Base-by-base conservation (phyloP, 140 eudicot genomes). In the Oenanthe javanica region DNA sequence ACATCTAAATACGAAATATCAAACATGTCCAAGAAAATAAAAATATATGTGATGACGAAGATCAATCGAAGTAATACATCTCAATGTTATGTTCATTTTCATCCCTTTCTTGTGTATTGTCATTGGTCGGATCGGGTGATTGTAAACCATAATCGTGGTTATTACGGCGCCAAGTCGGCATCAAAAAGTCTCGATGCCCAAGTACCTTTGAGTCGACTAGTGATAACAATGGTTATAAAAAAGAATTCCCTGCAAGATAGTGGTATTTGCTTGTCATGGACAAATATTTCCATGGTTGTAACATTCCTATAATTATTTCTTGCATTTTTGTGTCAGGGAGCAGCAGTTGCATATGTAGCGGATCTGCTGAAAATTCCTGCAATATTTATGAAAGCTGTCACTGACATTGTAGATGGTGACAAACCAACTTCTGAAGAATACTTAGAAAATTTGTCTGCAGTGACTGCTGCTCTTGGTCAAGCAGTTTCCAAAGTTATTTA, bases 391-490 rank as follows among this genome's bases (percentile, higher is more conserved):
- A 90, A 90, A 79, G 96, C 90, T 5, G 96, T 90, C 51, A 90
- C 96, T 7, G 96, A 90, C 77, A 88, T 90, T 4, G 89, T 90
- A 47, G 96, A 90, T 79, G 96, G 96, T 49, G 92, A 85, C 74
- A 90, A 85, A 71, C 96, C 92, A 59, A 88, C 91, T 19, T 76
- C 92, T 1, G 96, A 88, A 85, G 96, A 90, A 47, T 91, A 85
- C 81, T 84, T 92, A 72, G 86, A 89, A 51, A 92, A 95, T 84
- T 80, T 95, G 84, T 80, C 89, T 13, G 91, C 90, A 21, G 99
- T 95, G 43, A 82, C 96, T 0, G 89, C 86, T 83, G 93, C 92
- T 27, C 97, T 95, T 12, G 91, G 83, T 63, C 81, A 82, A 83
- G 82, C 93, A 45, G 95, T 92, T 9, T 75, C 92, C 48, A 84